Evolutionary conservation across 108 stramenopile genomes (phyloP), one percentile per base, ranked within the genome.

Genomic region (Nitzschia sp.): DNA sequence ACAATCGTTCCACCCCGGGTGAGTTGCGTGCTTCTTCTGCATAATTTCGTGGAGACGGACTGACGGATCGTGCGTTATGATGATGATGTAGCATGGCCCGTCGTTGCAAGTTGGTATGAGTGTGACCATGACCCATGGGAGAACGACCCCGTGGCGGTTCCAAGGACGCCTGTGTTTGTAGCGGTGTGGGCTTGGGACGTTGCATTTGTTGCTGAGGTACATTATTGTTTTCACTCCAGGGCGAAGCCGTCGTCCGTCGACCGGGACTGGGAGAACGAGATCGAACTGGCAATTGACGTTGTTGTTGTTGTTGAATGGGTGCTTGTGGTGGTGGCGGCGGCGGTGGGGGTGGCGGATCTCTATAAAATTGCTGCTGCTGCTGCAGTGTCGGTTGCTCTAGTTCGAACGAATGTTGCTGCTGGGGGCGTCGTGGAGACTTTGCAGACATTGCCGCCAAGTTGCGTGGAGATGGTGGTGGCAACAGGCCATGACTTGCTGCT

Each of bases 201-300:
- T 59, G 33, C 24, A 30, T 35, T 35, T 57, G 30, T 4, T 48
- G 68, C 3, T 18, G 23, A 42, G 46, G 38, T 0, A 42, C 42
- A 2, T 45, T 26, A 46, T 62, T 62, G 8, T 34, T 18, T 62
- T 62, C 61, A 25, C 42, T 62, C 61, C 61, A 62, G 1, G 61
- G 61, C 23, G 61, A 62, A 42, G 61, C 23, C 3, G 61, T 62
- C 25, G 42, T 62, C 21, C 32, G 61, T 2, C 42, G 36, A 25
- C 13, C 19, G 2, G 59, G 61, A 46, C 61, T 62, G 23, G 61
- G 61, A 2, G 61, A 45, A 26, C 61, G 18, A 9, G 61, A 13
- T 62, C 61, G 36, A 17, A 30, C 25, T 31, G 53, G 31, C 1
- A 24, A 32, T 53, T 28, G 42, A 33, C 54, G 15, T 54, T 54